Conservation (phyloP, 805 yeast species). For the Nakazawaea molendinolei region DNA sequence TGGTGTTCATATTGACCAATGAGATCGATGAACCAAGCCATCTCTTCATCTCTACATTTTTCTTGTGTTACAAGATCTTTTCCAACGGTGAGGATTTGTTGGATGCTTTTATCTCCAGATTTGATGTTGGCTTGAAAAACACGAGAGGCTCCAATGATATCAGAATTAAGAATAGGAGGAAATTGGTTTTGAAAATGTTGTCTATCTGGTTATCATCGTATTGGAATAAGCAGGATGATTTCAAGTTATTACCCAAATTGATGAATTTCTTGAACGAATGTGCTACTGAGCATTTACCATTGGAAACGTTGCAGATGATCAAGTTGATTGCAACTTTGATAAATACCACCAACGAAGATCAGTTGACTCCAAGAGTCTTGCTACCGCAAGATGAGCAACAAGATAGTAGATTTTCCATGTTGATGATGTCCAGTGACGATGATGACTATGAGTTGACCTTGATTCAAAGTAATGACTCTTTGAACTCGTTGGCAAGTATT, state of each 20-base stretch:
- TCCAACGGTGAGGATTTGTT: constrained; percentile 60
- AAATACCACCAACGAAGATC: constrained; percentile 33
- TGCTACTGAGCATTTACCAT: constrained; percentile 50
- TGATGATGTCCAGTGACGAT: constrained; percentile 7
- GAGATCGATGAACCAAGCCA: constrained; percentile 53
- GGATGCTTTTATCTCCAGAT: constrained; percentile 60
- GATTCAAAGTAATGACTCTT: constrained; percentile 10
- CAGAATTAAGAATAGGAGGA: constrained; percentile 52
- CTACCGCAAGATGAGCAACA: constrained; percentile 7
- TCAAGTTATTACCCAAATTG: constrained; percentile 55
- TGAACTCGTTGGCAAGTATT: constrained; percentile 8
- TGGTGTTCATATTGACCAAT: constrained; percentile 60
- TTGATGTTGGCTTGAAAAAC: constrained; percentile 39
- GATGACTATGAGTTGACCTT: constrained; percentile 9
- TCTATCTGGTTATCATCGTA: constrained; percentile 86
- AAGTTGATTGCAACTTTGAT: constrained; percentile 58
- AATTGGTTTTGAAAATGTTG: constrained; percentile 60
- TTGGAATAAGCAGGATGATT: constrained; percentile 68
- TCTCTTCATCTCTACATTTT: constrained; percentile 65
- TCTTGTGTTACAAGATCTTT: constrained; percentile 70
- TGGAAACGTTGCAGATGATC: constrained; percentile 55
- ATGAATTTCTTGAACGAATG: constrained; percentile 78
- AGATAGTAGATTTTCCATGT: constrained; percentile 7
- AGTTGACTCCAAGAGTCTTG: constrained; percentile 39
- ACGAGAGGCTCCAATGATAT: constrained; percentile 34